Percentiles rank a stretch among this genome's conserved stretches.
phyloP scores from a whole-genome alignment of 2,329 filamentous ascomycete species.

The Sporothrix variecibatus region DNA sequence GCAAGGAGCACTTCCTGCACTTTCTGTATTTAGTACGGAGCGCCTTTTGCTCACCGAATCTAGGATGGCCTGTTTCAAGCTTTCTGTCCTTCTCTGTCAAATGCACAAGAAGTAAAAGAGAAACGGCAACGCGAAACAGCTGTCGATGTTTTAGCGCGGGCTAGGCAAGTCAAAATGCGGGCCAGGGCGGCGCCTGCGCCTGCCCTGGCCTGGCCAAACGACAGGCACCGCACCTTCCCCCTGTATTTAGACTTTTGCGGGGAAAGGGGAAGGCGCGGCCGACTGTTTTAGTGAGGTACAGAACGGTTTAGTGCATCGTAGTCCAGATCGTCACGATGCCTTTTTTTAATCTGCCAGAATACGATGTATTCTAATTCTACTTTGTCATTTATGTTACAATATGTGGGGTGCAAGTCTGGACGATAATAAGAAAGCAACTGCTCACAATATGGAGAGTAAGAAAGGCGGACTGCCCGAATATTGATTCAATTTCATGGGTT shows the following conservation, averaged over 20 bases:
- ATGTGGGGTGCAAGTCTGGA: not conserved
- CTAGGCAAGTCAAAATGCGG: conserved; percentile 9
- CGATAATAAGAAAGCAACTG: not conserved
- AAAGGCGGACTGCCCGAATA: not conserved
- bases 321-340: not conserved
- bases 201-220: not conserved
- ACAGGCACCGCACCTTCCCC: conserved; percentile 8
- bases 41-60: not conserved
- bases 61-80: conserved; percentile 1
- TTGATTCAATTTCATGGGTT: too few species aligned
- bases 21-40: conserved; percentile 6
- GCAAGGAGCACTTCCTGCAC: not conserved
- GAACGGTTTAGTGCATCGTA: not conserved
- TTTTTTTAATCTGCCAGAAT: not conserved
- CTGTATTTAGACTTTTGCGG: conserved; percentile 20
- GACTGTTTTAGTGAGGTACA: not conserved
- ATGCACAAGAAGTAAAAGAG: not conserved
- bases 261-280: not conserved
- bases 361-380: not conserved
- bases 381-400: not conserved
- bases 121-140: conserved; percentile 17
- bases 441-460: not conserved
- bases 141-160: conserved; percentile 17
- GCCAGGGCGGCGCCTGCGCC: conserved; percentile 3
- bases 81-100: not conserved